phyloP scores from a whole-genome alignment of 345 rosid genomes.

The Sonneratia alba region DNA sequence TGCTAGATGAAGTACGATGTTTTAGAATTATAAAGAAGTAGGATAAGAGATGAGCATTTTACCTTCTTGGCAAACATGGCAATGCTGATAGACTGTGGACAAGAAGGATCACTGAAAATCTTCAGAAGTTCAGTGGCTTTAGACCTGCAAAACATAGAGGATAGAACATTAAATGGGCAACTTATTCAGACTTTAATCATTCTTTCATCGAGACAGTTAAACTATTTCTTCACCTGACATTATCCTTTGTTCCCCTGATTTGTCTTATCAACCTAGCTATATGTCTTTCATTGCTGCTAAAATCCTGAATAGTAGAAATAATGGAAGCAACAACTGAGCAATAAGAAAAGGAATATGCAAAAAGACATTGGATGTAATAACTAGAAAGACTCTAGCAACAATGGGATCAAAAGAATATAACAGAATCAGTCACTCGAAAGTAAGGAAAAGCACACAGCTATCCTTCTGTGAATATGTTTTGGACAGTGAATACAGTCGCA shows the following conservation, averaged over 20 bases:
- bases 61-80: constrained; percentile 82
- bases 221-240: constrained; percentile 45
- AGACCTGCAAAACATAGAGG: constrained; percentile 34
- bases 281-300: constrained; percentile 46
- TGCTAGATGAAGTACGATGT: neutral
- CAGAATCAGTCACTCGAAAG: neutral
- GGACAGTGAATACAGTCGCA: neutral
- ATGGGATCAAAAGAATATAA: neutral
- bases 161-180: neutral
- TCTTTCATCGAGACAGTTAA: constrained; percentile 4
- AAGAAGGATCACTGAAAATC: constrained; percentile 55
- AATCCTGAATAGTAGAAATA: constrained; percentile 34
- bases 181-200: neutral
- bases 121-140: constrained; percentile 62
- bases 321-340: neutral
- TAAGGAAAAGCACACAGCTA: neutral
- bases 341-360: neutral
- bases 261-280: constrained; percentile 54
- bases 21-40: neutral
- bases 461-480: neutral
- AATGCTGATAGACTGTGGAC: constrained; percentile 65
- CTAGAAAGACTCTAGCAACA: neutral
- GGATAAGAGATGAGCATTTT: constrained; percentile 12
- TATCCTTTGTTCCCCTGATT: constrained; percentile 58
- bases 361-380: neutral